A percentile compares a stretch with the other conserved stretches of the same genome.
These are phyloP conservation scores for Kalanchoe fedtschenkoi DNA, from an alignment of 164 flowering plant genomes.

Conservation along the genomic window DNA sequence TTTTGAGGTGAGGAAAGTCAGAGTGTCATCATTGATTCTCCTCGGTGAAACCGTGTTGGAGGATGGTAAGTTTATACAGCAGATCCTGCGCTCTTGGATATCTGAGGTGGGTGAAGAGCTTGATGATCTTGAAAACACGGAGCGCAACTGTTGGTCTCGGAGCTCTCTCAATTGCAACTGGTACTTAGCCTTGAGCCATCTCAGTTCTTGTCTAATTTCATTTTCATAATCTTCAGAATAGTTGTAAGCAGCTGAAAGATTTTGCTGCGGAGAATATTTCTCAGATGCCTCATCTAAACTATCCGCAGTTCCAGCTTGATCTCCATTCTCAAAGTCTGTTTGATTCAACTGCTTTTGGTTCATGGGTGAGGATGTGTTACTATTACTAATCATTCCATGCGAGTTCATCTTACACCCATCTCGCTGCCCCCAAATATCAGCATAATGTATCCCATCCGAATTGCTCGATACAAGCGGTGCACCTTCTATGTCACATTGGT, in stretches of 20 bases:
- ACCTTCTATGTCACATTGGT: conserved; percentile 21
- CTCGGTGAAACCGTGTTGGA: conserved; percentile 1
- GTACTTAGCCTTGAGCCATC: conserved; percentile 81
- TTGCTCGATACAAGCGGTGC: conserved; percentile 19
- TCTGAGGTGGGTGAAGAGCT: conserved; percentile 9
- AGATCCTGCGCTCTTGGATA: background rate
- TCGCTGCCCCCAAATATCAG: conserved; percentile 35
- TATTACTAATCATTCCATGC: conserved; percentile 11
- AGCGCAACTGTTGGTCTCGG: conserved; percentile 32
- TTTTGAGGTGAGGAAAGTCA: background rate
- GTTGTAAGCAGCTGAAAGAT: conserved; percentile 12
- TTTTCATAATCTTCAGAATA: conserved; percentile 37
- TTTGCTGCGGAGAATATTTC: conserved; percentile 12
- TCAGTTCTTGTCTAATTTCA: conserved; percentile 57
- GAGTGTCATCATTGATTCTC: background rate
- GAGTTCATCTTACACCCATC: conserved; percentile 23
- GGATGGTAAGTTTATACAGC: background rate
- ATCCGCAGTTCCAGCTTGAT: conserved; percentile 16
- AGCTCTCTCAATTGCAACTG: conserved; percentile 56
- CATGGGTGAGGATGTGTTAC: conserved; percentile 18
- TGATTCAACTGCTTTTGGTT: conserved; percentile 12
- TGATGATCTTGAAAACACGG: conserved; percentile 8
- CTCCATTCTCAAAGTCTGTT: conserved; percentile 12
- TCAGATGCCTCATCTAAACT: conserved; percentile 13
- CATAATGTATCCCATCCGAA: conserved; percentile 17